A percentile compares a stretch with the other conserved stretches of the same genome.
phyloP scores from a whole-genome alignment of 306 rosid species.

The Alnus glutinosa region DNA sequence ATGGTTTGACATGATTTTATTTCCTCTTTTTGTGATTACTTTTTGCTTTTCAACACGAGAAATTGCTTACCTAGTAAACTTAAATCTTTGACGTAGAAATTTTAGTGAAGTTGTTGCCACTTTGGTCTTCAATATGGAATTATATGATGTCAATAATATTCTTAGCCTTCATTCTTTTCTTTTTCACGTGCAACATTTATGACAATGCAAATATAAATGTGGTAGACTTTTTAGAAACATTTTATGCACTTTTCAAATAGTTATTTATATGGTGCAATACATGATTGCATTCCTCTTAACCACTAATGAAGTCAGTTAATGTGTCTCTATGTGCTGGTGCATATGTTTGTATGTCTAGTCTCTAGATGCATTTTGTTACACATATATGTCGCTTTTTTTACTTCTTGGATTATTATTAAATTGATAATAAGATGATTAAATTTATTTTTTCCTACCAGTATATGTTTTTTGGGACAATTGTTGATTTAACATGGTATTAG shows the following conservation, averaged over 20 bases:
- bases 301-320: not conserved
- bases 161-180: not conserved
- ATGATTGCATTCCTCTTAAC: not conserved
- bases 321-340: not conserved
- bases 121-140: not conserved
- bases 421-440: too few relatives aligned
- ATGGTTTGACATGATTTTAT: conserved; percentile 1
- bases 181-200: not conserved
- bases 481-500: too few relatives aligned
- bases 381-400: not conserved
- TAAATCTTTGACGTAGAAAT: not conserved
- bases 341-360: not conserved
- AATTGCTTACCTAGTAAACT: not conserved
- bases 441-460: too few relatives aligned
- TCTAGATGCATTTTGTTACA: not conserved
- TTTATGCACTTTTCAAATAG: not conserved
- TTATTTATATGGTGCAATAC: not conserved
- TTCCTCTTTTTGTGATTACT: not conserved
- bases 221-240: not conserved
- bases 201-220: not conserved
- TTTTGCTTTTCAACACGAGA: not conserved
- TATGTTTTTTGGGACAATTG: too few relatives aligned
- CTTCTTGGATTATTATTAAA: not conserved
- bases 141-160: not conserved
- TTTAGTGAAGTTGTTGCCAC: not conserved